A percentile compares a stretch with the other conserved stretches of the same genome.
These are phyloP conservation scores for Yarrowia divulgata DNA, from an alignment of 805 yeast species.

Conservation along the genomic window DNA sequence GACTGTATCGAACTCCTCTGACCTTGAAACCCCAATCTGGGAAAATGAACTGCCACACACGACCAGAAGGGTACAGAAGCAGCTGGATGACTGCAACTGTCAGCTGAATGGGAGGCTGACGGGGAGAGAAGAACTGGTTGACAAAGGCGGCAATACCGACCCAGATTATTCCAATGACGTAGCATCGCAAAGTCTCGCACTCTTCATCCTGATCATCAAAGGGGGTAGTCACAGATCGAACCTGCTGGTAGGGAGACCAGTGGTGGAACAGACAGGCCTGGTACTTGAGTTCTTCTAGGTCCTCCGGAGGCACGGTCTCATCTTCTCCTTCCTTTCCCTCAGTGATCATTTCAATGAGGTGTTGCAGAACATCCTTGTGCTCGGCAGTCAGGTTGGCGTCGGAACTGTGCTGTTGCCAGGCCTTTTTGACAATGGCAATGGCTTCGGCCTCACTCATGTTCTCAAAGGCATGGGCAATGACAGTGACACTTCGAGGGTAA, in stretches of 20 bases:
- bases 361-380: constrained; percentile 46
- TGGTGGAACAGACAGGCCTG: constrained; percentile 51
- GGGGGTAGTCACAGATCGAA: constrained; percentile 58
- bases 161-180: constrained; percentile 60
- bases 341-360: constrained; percentile 3
- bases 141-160: constrained; percentile 62
- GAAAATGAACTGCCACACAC: constrained; percentile 31
- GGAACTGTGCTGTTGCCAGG: constrained; percentile 54
- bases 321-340: background rate
- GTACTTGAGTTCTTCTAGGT: constrained; percentile 49
- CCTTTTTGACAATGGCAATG: constrained; percentile 52
- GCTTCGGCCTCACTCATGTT: constrained; percentile 53
- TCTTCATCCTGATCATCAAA: constrained; percentile 58
- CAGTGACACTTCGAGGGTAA: constrained; percentile 45
- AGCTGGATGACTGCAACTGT: constrained; percentile 62
- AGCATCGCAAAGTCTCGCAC: constrained; percentile 61
- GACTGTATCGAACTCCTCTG: constrained; percentile 53
- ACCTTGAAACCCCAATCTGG: constrained; percentile 53
- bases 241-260: constrained; percentile 60
- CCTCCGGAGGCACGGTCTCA: constrained; percentile 12
- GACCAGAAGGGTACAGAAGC: constrained; percentile 65
- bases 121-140: constrained; percentile 56
- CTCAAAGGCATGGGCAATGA: constrained; percentile 55
- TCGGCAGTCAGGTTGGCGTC: constrained; percentile 58
- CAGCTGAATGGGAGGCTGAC: constrained; percentile 59